Evolutionary conservation across 2,329 filamentous ascomycete species (phyloP).

Genomic region (Colletotrichum tabaci): DNA sequence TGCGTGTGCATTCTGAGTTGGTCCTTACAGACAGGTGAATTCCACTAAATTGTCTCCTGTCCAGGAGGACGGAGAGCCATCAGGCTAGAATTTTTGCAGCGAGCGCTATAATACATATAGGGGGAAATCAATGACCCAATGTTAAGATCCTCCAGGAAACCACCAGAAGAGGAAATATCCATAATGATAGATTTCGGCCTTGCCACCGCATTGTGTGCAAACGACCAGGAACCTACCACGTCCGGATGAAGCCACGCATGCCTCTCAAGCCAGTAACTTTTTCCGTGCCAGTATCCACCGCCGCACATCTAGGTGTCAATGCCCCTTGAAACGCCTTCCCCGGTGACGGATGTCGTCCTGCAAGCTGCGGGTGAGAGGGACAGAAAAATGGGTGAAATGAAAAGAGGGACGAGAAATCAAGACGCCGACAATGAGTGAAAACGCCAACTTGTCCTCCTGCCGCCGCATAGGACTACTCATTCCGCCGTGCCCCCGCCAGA

Average conservation of each 20-base stretch:
- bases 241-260: conserved; percentile 5
- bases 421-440: conserved; percentile 43
- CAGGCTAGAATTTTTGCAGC: conserved; percentile 39
- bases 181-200: not conserved
- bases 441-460: conserved; percentile 41
- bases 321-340: conserved; percentile 37
- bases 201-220: not conserved
- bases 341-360: conserved; percentile 21
- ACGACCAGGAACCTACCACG: conserved; percentile 1
- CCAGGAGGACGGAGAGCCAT: conserved; percentile 23
- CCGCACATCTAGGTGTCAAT: conserved; percentile 26
- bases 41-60: conserved; percentile 21
- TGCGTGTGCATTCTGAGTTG: not conserved
- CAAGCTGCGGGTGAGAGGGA: conserved; percentile 19
- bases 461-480: conserved; percentile 24
- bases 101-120: conserved; percentile 41
- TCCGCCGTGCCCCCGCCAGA: conserved; percentile 22
- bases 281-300: conserved; percentile 32
- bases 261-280: conserved; percentile 38
- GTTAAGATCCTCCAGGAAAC: conserved; percentile 11
- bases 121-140: conserved; percentile 11
- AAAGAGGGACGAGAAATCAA: conserved; percentile 40
- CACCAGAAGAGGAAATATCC: conserved; percentile 29
- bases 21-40: conserved; percentile 14
- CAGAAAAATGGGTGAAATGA: conserved; percentile 25